These are phyloP conservation scores for Fabrea salina DNA, from an alignment of 169 alveolate species.

Conservation along the genomic window DNA sequence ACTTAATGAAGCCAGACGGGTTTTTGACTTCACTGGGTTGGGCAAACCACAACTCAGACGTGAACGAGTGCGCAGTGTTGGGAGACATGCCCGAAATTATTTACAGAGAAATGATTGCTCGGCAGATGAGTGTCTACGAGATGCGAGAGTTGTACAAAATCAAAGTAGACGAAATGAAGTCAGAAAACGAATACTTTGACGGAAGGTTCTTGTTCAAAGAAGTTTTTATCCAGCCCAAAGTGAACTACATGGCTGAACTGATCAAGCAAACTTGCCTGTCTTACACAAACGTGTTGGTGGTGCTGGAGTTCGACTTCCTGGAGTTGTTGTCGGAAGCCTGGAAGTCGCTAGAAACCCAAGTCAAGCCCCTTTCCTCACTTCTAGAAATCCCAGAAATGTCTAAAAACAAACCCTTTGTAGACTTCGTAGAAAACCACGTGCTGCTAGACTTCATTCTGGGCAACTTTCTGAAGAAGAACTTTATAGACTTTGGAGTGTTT, in stretches of 20 bases:
- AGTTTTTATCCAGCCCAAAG: background rate
- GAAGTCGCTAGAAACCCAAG: background rate
- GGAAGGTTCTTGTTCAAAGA: background rate
- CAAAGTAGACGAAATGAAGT: background rate
- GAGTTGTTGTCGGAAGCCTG: background rate
- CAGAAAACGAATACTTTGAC: background rate
- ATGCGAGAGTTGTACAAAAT: background rate
- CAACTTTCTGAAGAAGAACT: background rate
- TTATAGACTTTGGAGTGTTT: background rate
- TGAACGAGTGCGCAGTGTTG: background rate
- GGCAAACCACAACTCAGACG: background rate
- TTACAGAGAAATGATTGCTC: background rate
- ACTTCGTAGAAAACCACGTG: constrained; percentile 3
- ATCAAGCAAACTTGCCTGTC: background rate
- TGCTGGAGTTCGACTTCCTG: background rate
- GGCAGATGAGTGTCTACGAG: background rate
- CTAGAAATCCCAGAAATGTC: background rate
- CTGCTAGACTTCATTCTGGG: background rate
- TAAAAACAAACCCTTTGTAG: background rate
- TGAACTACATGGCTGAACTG: background rate
- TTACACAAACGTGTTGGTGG: background rate
- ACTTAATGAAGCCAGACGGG: background rate
- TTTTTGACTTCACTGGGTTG: background rate
- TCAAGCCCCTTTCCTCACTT: background rate
- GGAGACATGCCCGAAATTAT: constrained; percentile 5